Evolutionary conservation across 495 filamentous ascomycete genomes (phyloP).

Genomic region (Peziza echinospora): DNA sequence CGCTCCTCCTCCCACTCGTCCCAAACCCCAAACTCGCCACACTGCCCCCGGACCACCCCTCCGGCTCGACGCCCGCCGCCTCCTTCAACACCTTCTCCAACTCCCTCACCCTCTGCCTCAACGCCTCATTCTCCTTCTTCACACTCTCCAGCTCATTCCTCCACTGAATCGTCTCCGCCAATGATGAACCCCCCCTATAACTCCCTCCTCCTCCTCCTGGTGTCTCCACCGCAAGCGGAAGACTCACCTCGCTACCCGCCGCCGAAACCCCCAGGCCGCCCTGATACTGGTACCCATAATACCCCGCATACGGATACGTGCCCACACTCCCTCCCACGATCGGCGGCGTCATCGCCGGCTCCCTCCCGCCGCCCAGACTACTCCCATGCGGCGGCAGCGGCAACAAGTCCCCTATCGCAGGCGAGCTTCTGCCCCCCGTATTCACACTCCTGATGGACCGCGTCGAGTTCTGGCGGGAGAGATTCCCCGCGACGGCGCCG

Average conservation of each 20-base stretch:
- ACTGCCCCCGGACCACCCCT: not conserved
- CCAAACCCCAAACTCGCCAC: no score
- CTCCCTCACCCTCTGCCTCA: constrained; percentile 52
- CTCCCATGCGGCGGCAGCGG: constrained; percentile 6
- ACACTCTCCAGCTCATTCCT: constrained; percentile 48
- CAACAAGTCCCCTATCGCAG: constrained; percentile 8
- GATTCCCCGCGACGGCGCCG: constrained; percentile 12
- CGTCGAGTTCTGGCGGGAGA: constrained; percentile 18
- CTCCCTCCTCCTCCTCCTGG: not conserved
- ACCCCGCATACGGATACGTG: not conserved
- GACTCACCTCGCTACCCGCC: constrained; percentile 1
- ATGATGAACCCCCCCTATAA: constrained; percentile 10
- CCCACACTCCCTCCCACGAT: not conserved
- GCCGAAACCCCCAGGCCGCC: not conserved
- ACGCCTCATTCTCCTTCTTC: constrained; percentile 58
- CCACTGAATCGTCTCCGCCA: constrained; percentile 50
- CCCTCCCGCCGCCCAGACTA: no score
- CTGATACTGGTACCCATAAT: not conserved
- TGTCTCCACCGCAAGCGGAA: constrained; percentile 5
- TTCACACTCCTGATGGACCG: constrained; percentile 8
- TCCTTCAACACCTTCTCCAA: constrained; percentile 36
- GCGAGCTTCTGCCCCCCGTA: constrained; percentile 20
- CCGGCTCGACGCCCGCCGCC: not conserved
- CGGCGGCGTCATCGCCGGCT: constrained; percentile 5
- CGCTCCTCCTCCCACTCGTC: not conserved